Conservation (phyloP, 2,329 filamentous ascomycete species). For the Pseudogymnoascus destructans region DNA sequence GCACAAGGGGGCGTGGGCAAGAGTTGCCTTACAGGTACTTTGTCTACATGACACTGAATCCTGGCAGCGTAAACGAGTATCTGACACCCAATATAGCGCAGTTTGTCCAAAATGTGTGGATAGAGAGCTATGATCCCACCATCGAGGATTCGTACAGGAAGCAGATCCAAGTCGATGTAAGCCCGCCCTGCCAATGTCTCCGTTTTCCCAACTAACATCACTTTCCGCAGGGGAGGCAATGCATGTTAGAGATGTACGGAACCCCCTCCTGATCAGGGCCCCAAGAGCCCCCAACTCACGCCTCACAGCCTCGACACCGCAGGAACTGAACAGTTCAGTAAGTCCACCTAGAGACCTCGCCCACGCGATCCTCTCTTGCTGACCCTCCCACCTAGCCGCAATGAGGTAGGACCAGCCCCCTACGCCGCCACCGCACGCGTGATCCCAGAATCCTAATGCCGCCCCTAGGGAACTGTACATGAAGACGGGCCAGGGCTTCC, state of each 20-base stretch:
- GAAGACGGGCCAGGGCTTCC: constrained; percentile 63
- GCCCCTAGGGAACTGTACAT: constrained; percentile 51
- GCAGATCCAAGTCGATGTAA: constrained; percentile 53
- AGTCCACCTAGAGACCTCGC: constrained; percentile 25
- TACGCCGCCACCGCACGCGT: neutral
- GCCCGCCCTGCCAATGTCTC: constrained; percentile 23
- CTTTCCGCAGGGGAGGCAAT: constrained; percentile 47
- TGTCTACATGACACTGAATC: constrained; percentile 14
- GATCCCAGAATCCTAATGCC: neutral
- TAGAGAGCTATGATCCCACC: constrained; percentile 52
- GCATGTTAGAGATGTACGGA: constrained; percentile 56
- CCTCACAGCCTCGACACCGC: constrained; percentile 50
- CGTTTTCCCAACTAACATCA: neutral
- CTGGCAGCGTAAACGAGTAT: constrained; percentile 10
- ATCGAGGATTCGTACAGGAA: constrained; percentile 51
- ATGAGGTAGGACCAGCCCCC: constrained; percentile 36
- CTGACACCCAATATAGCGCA: constrained; percentile 38
- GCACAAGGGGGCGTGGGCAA: constrained; percentile 56
- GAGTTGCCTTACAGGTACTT: constrained; percentile 57
- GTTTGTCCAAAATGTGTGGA: constrained; percentile 67
- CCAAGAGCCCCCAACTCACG: constrained; percentile 13
- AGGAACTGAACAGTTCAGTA: constrained; percentile 65
- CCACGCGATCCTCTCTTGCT: constrained; percentile 19
- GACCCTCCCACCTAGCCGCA: constrained; percentile 31
- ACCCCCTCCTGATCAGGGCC: neutral